phyloP scores from a whole-genome alignment of 179 eudicot genomes.

The Carnegiea gigantea region DNA sequence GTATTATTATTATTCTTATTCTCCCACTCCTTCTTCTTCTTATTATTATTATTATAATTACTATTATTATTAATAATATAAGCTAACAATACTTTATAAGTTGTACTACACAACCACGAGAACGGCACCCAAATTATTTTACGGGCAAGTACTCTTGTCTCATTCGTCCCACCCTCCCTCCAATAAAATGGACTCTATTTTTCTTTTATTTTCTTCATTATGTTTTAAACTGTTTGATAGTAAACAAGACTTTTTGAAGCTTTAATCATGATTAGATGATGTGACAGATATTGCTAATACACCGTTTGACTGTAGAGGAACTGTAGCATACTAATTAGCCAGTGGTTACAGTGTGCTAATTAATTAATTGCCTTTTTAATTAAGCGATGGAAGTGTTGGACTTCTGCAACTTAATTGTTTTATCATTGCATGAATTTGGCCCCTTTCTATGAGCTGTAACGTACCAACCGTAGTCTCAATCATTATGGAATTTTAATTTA shows the following conservation, averaged over 20 bases:
- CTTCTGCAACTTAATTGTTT: constrained; percentile 12
- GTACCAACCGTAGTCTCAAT: constrained; percentile 23
- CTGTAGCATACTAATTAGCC: constrained; percentile 1
- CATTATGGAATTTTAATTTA: not conserved
- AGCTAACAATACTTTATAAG: not conserved
- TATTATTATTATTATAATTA: too few species aligned
- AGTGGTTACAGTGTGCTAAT: constrained; percentile 8
- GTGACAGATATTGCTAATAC: not conserved
- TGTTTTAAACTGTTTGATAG: not conserved
- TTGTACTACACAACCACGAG: not conserved
- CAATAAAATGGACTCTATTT: not conserved
- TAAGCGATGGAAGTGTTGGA: constrained; percentile 18
- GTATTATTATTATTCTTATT: too few species aligned
- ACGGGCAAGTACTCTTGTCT: not conserved
- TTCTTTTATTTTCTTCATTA: not conserved
- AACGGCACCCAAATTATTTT: not conserved
- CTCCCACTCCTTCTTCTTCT: too few species aligned
- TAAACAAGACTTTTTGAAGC: not conserved
- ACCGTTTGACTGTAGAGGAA: not conserved
- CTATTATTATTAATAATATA: too few species aligned
- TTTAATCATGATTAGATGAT: not conserved
- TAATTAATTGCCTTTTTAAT: constrained; percentile 13
- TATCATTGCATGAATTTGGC: constrained; percentile 18
- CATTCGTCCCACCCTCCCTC: not conserved
- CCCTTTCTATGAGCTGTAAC: constrained; percentile 22